Evolutionary conservation across 1,284 basidiomycete genomes (phyloP), one percentile per base, ranked within the genome.

Genomic region (Retiboletus fuscus): DNA sequence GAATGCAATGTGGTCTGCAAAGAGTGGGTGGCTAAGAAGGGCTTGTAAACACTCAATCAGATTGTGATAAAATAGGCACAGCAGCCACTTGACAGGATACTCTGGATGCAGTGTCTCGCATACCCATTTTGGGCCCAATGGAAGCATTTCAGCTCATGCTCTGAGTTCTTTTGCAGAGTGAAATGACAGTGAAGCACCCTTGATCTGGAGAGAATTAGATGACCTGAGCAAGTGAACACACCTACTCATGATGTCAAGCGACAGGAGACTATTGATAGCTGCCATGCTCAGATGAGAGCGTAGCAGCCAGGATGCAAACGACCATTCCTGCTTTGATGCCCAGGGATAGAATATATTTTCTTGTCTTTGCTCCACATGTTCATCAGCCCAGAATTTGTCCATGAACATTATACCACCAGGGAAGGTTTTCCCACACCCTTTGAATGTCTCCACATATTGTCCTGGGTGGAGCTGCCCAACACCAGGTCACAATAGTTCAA

Each of bases 181-280:
- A 26, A 64, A 64, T 0, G 39, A 64, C 24, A 64, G 12, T 11
- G 49, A 53, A 41, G 49, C 34, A 18, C 24, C 7, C 8, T 64
- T 64, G 34, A 64, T 64, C 63, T 64, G 60, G 3, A 61, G 13
- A 18, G n/a, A 13, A 61, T 61, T n/a, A 61, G 60, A 61, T n/a
- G n/a, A n/a, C n/a, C n/a, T n/a, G n/a, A n/a, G n/a, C n/a, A n/a
- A n/a, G n/a, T n/a, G 3, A 61, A 39, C 30, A 20, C 39, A n/a
- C 22, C 1, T 44, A 44, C 60, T 43, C 15, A 61, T 13, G 26
- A 61, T 43, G 7, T 61, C 60, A 57, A 66, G 64, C 3, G 20
- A 66, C 28, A 66, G 26, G 10, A 66, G 28, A 28, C 22, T 57
- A 53, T 66, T 41, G 6, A 66, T 66, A 26, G 39, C 41, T 15